phyloP scores from a whole-genome alignment of 2,329 filamentous ascomycete genomes.

The Penicillium capsulatum region DNA sequence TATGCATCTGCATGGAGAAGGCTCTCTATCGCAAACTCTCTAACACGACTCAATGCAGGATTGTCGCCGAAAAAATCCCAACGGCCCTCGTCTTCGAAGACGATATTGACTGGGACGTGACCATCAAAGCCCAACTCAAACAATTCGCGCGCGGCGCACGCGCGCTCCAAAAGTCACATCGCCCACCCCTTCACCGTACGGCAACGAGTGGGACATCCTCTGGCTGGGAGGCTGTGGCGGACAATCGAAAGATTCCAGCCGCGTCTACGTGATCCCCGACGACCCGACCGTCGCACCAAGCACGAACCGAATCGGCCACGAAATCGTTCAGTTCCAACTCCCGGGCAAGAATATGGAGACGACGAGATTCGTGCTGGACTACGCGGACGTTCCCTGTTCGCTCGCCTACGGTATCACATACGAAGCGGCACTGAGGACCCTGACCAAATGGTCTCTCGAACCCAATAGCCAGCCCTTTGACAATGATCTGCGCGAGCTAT shows the following conservation, averaged over 20 bases:
- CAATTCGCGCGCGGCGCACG: constrained; percentile 32
- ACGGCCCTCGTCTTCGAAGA: constrained; percentile 47
- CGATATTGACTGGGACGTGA: constrained; percentile 39
- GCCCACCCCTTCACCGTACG: constrained; percentile 23
- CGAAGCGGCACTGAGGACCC: not conserved
- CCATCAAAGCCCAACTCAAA: constrained; percentile 29
- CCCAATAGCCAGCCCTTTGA: not conserved
- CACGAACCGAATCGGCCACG: no score
- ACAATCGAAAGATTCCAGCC: constrained; percentile 28
- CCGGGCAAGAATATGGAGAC: no score
- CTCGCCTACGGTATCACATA: not conserved
- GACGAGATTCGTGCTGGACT: constrained; percentile 4
- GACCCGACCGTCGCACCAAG: constrained; percentile 4
- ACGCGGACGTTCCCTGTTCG: not conserved
- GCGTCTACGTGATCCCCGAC: constrained; percentile 44
- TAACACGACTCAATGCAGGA: not conserved
- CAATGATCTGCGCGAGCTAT: not conserved
- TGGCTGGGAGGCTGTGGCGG: constrained; percentile 38
- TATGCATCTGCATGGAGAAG: constrained; percentile 18
- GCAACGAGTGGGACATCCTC: constrained; percentile 35
- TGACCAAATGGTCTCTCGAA: not conserved
- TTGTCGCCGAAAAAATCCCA: not conserved
- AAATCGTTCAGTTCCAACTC: no score
- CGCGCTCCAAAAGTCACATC: constrained; percentile 19
- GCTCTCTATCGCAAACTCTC: not conserved